Percentiles rank a stretch among this genome's conserved stretches.
These are phyloP conservation scores for Batkoa obscura DNA, from an alignment of 371 early-diverging fungal genomes.

Conservation along the genomic window DNA sequence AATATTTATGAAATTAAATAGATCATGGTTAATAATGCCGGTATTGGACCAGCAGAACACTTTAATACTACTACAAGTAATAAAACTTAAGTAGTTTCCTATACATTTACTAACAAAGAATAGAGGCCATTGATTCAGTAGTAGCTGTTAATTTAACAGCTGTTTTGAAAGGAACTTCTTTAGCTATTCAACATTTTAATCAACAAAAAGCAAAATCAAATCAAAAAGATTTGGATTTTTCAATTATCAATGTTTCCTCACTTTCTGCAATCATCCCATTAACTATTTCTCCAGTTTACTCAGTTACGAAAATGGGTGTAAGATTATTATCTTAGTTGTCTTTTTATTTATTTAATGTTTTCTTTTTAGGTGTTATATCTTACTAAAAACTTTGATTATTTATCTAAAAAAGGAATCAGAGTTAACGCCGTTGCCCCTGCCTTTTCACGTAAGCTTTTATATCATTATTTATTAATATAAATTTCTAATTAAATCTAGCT, in stretches of 20 bases:
- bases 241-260: not conserved
- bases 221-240: not conserved
- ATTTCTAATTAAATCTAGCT: not conserved
- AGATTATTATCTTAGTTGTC: not conserved
- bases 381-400: not conserved
- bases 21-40: conserved; percentile 3
- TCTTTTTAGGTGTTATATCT: not conserved
- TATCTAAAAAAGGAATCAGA: not conserved
- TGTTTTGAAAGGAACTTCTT: not conserved
- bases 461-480: not conserved
- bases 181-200: conserved; percentile 1
- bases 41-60: not conserved
- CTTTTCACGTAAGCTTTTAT: not conserved
- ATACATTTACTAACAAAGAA: not conserved
- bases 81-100: not conserved
- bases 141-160: not conserved
- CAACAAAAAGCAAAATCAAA: not conserved
- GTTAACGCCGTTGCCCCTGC: not conserved
- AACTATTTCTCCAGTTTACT: not conserved
- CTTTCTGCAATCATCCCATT: not conserved
- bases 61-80: not conserved
- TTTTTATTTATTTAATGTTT: not conserved
- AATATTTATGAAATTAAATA: not conserved
- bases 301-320: not conserved
- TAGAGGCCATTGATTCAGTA: not conserved